A percentile compares a stretch with the other conserved stretches of the same genome.
Evolutionary conservation across 179 eudicot genomes (phyloP).

Genomic region (Spergularia azorica): DNA sequence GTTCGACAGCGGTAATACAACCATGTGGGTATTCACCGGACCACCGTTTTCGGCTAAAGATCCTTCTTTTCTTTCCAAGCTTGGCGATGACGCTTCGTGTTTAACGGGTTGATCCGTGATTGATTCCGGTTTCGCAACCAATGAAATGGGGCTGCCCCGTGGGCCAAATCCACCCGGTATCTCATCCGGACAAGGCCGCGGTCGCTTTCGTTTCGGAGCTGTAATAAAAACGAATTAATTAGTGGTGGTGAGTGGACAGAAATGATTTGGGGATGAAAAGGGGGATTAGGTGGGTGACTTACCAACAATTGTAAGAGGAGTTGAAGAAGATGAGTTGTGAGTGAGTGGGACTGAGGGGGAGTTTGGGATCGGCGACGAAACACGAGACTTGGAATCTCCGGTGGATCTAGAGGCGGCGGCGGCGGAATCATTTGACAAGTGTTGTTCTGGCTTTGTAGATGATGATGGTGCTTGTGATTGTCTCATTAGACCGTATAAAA

Average conservation of each 20-base stretch:
- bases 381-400: constrained; percentile 54
- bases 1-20: constrained; percentile 14
- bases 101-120: constrained; percentile 46
- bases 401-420: constrained; percentile 32
- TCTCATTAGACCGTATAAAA: constrained; percentile 79
- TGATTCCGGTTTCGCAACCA: constrained; percentile 38
- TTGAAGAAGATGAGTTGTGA: constrained; percentile 41
- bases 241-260: too few species aligned
- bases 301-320: constrained; percentile 65
- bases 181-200: constrained; percentile 56
- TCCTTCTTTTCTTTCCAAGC: constrained; percentile 42
- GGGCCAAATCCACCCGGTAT: constrained; percentile 30
- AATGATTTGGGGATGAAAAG: too few species aligned
- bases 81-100: constrained; percentile 40
- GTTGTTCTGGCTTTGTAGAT: constrained; percentile 46
- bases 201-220: constrained; percentile 91
- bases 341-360: constrained; percentile 30
- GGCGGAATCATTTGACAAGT: constrained; percentile 40
- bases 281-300: constrained; percentile 13
- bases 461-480: constrained; percentile 61
- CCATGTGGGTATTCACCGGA: constrained; percentile 24
- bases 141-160: constrained; percentile 43
- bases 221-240: constrained; percentile 15
- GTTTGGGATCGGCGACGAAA: constrained; percentile 61
- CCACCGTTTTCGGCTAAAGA: constrained; percentile 46